Conservation (phyloP, 306 rosid species). For the Cicer pinnatifidum region DNA sequence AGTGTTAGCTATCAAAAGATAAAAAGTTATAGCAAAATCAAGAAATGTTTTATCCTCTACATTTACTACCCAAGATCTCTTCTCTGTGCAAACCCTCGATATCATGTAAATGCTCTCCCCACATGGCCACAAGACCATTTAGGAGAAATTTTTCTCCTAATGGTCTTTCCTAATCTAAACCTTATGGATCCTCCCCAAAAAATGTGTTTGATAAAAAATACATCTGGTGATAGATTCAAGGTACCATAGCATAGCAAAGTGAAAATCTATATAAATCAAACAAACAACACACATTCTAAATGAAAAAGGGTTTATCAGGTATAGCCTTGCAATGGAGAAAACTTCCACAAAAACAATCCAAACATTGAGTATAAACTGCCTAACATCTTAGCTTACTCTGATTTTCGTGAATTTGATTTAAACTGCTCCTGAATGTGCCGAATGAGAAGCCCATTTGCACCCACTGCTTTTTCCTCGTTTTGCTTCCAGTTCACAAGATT, state of each 20-base stretch:
- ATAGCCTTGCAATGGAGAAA: conserved; percentile 22
- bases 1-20: neutral
- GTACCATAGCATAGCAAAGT: conserved; percentile 3
- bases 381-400: conserved; percentile 78
- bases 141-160: neutral
- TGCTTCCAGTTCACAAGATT: conserved; percentile 96
- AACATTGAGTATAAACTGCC: conserved; percentile 25
- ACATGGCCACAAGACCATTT: neutral
- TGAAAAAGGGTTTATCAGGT: conserved; percentile 30
- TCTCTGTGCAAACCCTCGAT: neutral
- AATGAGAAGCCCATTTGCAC: conserved; percentile 96
- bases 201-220: neutral
- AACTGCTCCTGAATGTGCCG: conserved; percentile 95
- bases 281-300: conserved; percentile 22
- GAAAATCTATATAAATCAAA: conserved; percentile 26
- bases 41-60: neutral
- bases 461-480: conserved; percentile 92
- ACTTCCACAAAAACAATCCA: conserved; percentile 33
- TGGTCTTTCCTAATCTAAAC: neutral
- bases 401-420: conserved; percentile 89
- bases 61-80: neutral
- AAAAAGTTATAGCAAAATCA: conserved; percentile 7
- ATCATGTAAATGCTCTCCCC: neutral
- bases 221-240: conserved; percentile 12
- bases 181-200: conserved; percentile 4